These are phyloP conservation scores for Zymoseptoria passerinii DNA, from an alignment of 2,329 filamentous ascomycete genomes.

Conservation along the genomic window DNA sequence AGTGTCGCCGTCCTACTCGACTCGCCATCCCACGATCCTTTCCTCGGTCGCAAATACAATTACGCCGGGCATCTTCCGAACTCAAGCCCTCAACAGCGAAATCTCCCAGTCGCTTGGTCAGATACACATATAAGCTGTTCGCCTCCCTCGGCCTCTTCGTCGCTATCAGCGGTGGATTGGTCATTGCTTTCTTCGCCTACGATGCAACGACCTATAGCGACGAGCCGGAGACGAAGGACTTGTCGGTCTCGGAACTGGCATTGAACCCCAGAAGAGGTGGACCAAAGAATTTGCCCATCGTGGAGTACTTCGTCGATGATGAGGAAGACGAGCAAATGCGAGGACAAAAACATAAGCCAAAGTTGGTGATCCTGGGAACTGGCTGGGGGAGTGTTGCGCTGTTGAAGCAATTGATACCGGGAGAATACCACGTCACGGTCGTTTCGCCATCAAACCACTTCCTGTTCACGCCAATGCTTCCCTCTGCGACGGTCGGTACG, in stretches of 20 bases:
- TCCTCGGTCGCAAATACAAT: conserved; percentile 9
- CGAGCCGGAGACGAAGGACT: conserved; percentile 56
- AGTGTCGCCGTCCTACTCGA: conserved; percentile 6
- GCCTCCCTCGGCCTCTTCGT: conserved; percentile 69
- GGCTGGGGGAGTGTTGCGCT: conserved; percentile 93
- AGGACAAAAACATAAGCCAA: conserved; percentile 76
- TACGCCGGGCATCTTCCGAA: conserved; percentile 15
- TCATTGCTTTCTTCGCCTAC: conserved; percentile 85
- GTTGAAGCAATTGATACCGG: conserved; percentile 79
- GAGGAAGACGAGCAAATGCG: conserved; percentile 66
- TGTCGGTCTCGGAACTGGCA: conserved; percentile 76
- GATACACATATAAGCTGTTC: conserved; percentile 60
- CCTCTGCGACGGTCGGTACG: conserved; percentile 92
- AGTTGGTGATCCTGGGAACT: conserved; percentile 82
- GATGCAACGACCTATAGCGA: conserved; percentile 87
- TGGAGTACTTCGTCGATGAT: conserved; percentile 80
- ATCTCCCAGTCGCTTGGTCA: conserved; percentile 28
- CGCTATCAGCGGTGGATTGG: conserved; percentile 56
- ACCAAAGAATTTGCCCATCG: conserved; percentile 90
- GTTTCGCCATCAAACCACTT: conserved; percentile 95
- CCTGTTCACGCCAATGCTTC: conserved; percentile 95
- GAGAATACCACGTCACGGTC: conserved; percentile 92
- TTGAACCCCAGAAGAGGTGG: conserved; percentile 74
- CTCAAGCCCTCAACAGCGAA: not conserved
- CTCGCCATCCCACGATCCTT: conserved; percentile 11